Percentiles rank a stretch among this genome's conserved stretches.
These are phyloP conservation scores for Glycyrrhiza uralensis DNA, from an alignment of 306 rosid species.

Conservation along the genomic window DNA sequence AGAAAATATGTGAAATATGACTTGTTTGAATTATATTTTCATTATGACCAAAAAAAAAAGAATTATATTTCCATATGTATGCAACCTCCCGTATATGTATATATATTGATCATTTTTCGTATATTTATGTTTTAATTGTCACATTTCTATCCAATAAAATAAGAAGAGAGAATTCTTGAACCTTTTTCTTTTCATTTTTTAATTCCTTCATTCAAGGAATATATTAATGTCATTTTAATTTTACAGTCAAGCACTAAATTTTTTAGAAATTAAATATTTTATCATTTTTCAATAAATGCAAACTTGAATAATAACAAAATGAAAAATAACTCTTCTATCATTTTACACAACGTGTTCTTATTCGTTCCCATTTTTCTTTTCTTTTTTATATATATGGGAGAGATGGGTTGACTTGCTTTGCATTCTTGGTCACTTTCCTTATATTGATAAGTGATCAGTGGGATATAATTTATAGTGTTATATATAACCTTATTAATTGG, in stretches of 20 bases:
- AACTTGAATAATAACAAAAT: neutral
- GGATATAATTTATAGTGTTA: neutral
- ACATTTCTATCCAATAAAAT: too few relatives aligned
- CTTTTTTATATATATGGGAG: neutral
- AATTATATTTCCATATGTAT: too few relatives aligned
- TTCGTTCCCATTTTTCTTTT: neutral
- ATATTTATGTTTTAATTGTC: too few relatives aligned
- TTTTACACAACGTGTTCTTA: neutral
- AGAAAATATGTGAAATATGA: too few relatives aligned
- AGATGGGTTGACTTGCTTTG: neutral
- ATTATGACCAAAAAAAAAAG: too few relatives aligned
- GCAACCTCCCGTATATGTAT: too few relatives aligned
- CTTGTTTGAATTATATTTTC: too few relatives aligned
- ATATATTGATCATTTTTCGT: too few relatives aligned
- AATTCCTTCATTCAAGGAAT: too few relatives aligned
- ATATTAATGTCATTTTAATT: neutral
- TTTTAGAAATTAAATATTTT: neutral
- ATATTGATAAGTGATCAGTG: neutral
- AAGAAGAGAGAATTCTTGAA: too few relatives aligned
- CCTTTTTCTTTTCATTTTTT: too few relatives aligned
- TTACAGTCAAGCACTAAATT: neutral
- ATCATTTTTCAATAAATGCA: neutral
- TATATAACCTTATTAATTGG: neutral
- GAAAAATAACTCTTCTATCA: neutral
- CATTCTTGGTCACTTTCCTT: neutral